Evolutionary conservation across 2,329 filamentous ascomycete species (phyloP), one percentile per base, ranked within the genome.

Genomic region (Zymoseptoria crescenta): DNA sequence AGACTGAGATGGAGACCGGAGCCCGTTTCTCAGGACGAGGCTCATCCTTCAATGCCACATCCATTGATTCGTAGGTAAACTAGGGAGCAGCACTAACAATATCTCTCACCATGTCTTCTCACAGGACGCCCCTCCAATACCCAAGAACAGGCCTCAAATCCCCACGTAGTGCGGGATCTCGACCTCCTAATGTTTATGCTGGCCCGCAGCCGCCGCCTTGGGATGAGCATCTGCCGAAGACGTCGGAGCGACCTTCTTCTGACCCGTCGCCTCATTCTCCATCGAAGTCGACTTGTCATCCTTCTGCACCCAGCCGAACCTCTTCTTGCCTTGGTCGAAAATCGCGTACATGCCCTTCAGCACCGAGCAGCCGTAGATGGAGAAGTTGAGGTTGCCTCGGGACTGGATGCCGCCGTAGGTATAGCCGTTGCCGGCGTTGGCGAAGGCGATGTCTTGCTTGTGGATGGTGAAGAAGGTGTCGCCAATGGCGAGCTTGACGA

Each of bases 361-460:
- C 68, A 85, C 86, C 1, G 80, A 80, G 64, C 83, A 84, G 4
- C 85, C 86, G 16, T 86, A 74, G 51, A 88, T 86, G 68, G 87
- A 84, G 65, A 87, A 85, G 2, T 74, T 68, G 70, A 82, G 74
- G 56, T 75, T 73, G 2, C 85, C 85, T 49, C 83, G 79, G 54
- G 81, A 84, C 74, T 89, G 85, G 30, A 88, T 82, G 2, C 83
- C 84, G 5, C 86, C 86, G 67, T 85, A 88, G 66, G 80, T 78
- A 70, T 79, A 80, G 2, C 79, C 80, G 54, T 79, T 75, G 9
- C 80, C 80, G 0, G 79, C 79, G 56, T 80, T 76, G 1, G 83
- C 79, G 63, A 86, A 87, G 1, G 79, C 76, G 9, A 88, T 72
- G 66, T 86, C 83, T 62, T 86, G 81, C 67, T 85, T 85, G 73